A percentile compares a stretch with the other conserved stretches of the same genome.
Evolutionary conservation across 202 grass and related monocot species (phyloP).

Genomic region (Tripidium arundinaceum): DNA sequence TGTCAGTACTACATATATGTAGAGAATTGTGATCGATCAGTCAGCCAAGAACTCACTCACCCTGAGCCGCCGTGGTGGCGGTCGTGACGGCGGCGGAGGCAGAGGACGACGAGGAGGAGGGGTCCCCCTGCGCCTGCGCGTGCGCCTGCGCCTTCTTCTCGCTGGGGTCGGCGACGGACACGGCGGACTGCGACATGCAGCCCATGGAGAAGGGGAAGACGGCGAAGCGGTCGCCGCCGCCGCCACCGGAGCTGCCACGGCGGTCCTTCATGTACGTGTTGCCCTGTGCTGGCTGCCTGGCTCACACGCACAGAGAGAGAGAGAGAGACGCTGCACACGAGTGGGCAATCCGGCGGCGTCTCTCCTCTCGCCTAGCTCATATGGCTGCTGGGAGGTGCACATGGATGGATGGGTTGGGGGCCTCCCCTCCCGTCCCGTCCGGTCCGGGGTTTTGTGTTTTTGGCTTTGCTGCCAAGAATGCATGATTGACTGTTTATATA

Average conservation of each 20-base stretch:
- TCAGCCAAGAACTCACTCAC: neutral
- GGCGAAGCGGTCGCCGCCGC: conserved; percentile 38
- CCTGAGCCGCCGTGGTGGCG: neutral
- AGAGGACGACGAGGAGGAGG: neutral
- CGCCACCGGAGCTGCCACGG: conserved; percentile 19
- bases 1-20: neutral
- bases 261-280: conserved; percentile 48
- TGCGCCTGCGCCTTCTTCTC: conserved; percentile 34
- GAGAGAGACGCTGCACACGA: neutral
- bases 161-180: conserved; percentile 30
- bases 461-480: conserved; percentile 39
- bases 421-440: neutral
- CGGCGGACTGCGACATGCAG: conserved; percentile 69
- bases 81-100: neutral
- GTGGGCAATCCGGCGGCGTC: neutral
- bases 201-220: conserved; percentile 68
- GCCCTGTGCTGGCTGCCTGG: neutral
- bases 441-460: neutral
- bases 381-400: neutral
- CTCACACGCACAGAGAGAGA: neutral
- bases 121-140: conserved; percentile 17
- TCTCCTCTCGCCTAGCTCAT: neutral
- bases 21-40: neutral
- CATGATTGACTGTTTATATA: conserved; percentile 37
- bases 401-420: neutral